Conservation (phyloP, 257 asterid genomes). For the Vinca minor region DNA sequence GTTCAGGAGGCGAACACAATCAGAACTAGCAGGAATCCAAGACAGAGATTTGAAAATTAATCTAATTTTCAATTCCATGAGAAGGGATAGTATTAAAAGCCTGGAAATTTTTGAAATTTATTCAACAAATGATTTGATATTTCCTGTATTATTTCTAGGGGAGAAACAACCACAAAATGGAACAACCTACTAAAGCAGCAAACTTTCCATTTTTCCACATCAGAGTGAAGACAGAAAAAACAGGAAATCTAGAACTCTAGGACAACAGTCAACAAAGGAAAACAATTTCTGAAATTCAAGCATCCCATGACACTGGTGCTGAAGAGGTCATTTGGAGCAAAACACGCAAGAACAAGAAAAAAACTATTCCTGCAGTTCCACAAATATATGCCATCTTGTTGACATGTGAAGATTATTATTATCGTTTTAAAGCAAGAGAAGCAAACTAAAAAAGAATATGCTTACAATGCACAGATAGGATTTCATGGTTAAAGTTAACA, state of each 20-base stretch:
- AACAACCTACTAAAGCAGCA: not conserved
- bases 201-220: not conserved
- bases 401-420: not conserved
- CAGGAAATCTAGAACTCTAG: no score
- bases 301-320: not conserved
- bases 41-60: not conserved
- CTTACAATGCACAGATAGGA: not conserved
- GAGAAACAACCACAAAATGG: not conserved
- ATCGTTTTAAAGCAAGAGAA: not conserved
- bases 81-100: not conserved
- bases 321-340: not conserved
- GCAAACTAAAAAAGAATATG: not conserved
- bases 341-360: not conserved
- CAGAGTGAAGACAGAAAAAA: no score
- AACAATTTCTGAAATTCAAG: not conserved
- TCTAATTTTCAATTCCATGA: not conserved
- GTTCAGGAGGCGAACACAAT: not conserved
- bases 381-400: not conserved
- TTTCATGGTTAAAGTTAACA: not conserved
- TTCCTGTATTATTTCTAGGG: not conserved
- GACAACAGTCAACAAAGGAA: not conserved
- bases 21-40: slow-evolving; percentile 1
- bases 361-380: no score
- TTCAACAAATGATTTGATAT: not conserved
- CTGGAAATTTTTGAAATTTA: not conserved